Base-by-base conservation (phyloP, 257 asterid species). In the Ilex asprella region DNA sequence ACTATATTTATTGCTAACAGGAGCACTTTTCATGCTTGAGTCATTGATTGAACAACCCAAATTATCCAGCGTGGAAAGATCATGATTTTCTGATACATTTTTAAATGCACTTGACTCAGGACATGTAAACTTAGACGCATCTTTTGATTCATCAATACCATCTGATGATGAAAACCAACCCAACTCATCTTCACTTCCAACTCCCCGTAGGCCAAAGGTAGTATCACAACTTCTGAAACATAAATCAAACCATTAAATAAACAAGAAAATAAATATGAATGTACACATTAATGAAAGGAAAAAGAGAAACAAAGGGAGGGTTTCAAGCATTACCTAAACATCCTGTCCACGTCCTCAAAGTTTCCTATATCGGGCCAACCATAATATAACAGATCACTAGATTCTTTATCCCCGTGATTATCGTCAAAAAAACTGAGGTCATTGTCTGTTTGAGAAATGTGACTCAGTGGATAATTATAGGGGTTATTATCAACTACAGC, bases 311-410 rank as follows among this genome's bases (percentile, higher is more conserved):
- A 50, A 51, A 50, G 49, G 74, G 60, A 56, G 63, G 35, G 44
- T 64, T 30, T 50, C 31, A 66, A 58, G 10, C 51, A 66, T 76
- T 86, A 89, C 97, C 95, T 81, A 71, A 92, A 85, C 82, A 89
- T 83, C 82, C 79, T 76, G 75, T 89, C 95, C 56, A 87, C 88
- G 61, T 87, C 97, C 63, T 87, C 99, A 63, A 92, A 92, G 74
- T 84, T 87, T 65, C 81, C 94, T 63, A 89, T 80, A 59, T 89
- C 95, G 60, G 95, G 82, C 96, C 95, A 92, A 69, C 72, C 78
- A 71, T 78, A 85, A 71, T 73, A 77, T 60, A 82, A 70, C 62
- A 82, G 72, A 65, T 87, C 94, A 56, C 75, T 74, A 31, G 94
- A 75, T 76, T 85, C 85, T 80, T 79, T 85, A 56, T 55, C 82